These are phyloP conservation scores for Oenanthe sinensis DNA, from an alignment of 129 eudicot genomes.

Conservation along the genomic window DNA sequence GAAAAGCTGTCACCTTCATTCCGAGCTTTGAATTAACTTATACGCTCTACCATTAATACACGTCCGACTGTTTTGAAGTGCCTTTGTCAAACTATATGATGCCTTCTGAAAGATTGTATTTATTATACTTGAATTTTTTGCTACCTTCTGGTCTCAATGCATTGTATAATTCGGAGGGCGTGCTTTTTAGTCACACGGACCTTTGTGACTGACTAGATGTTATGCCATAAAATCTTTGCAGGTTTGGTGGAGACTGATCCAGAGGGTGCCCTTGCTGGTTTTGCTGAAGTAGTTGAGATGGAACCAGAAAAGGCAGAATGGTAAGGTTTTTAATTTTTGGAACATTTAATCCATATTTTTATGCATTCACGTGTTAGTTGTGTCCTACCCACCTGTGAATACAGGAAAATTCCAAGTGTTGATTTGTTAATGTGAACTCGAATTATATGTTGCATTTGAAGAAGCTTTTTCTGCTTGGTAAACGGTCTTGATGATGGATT, in stretches of 20 bases:
- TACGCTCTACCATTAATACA: background rate
- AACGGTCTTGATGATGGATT: background rate
- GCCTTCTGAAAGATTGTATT: background rate
- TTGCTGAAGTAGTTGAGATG: conserved; percentile 91
- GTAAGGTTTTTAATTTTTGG: conserved; percentile 31
- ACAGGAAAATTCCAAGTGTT: background rate
- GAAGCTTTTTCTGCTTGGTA: background rate
- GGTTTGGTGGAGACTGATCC: conserved; percentile 98
- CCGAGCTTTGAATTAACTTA: background rate
- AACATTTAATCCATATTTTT: background rate
- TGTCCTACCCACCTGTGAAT: background rate
- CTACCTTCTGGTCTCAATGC: background rate
- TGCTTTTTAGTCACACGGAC: background rate
- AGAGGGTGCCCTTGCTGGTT: conserved; percentile 90
- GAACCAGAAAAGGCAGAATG: conserved; percentile 99
- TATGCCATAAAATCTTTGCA: conserved; percentile 10
- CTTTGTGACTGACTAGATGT: background rate
- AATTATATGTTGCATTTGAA: background rate
- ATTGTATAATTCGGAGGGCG: background rate
- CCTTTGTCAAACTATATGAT: background rate
- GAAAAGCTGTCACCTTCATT: background rate
- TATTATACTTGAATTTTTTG: background rate
- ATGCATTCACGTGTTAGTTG: background rate
- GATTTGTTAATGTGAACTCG: background rate
- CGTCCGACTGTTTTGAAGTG: background rate